Percentiles rank a stretch among this genome's conserved stretches.
Conservation (phyloP, 2,329 filamentous ascomycete species). For the Colletotrichum navitas region DNA sequence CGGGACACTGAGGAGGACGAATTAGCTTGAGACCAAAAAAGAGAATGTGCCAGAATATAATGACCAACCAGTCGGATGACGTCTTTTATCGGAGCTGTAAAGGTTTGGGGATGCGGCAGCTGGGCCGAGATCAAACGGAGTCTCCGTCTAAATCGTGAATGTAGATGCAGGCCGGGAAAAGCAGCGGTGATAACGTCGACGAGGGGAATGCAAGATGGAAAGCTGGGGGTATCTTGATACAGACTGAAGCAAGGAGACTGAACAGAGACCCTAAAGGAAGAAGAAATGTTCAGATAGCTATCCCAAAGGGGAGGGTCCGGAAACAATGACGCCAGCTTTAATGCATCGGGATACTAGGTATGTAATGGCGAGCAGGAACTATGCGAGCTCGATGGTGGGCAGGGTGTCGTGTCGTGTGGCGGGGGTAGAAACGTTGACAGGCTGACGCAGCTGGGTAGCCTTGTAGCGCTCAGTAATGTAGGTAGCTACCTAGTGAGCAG, state of each 20-base stretch:
- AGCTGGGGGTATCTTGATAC: slow-evolving; percentile 31
- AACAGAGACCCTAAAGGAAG: neutral
- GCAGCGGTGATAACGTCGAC: neutral
- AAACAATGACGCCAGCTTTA: slow-evolving; percentile 36
- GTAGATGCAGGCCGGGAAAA: neutral
- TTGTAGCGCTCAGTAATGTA: slow-evolving; percentile 11
- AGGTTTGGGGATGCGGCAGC: neutral
- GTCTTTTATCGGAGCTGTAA: neutral
- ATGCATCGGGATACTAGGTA: slow-evolving; percentile 24
- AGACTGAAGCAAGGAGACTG: slow-evolving; percentile 1
- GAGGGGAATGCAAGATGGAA: neutral
- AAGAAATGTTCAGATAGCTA: slow-evolving; percentile 14
- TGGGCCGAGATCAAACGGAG: slow-evolving; percentile 4
- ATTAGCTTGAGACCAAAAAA: neutral
- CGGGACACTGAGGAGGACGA: neutral
- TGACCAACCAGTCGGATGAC: neutral
- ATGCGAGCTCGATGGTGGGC: slow-evolving; percentile 30
- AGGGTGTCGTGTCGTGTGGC: slow-evolving; percentile 22
- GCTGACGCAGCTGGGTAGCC: slow-evolving; percentile 40
- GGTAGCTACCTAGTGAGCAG: too few species aligned
- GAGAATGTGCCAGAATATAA: neutral
- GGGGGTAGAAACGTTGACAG: slow-evolving; percentile 32
- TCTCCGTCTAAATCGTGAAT: neutral
- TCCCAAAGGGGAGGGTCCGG: neutral
- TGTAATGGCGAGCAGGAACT: slow-evolving; percentile 12